phyloP scores from a whole-genome alignment of 805 yeast species.

The Lipomyces yamadae region DNA sequence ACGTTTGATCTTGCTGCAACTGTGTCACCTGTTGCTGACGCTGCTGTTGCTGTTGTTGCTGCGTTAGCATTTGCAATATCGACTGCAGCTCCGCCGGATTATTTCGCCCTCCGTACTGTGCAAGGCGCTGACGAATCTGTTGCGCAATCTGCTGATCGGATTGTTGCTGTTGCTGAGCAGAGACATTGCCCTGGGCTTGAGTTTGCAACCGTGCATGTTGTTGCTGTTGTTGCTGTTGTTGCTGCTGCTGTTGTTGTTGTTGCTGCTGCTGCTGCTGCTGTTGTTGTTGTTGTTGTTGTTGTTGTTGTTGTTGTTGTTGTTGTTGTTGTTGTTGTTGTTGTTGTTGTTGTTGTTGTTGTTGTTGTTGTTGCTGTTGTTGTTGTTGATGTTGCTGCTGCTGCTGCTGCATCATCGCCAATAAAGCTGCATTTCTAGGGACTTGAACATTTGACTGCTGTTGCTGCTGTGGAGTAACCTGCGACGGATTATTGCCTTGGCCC shows the following conservation, averaged over 20 bases:
- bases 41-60: conserved; percentile 26
- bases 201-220: conserved; percentile 13
- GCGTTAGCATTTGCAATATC: conserved; percentile 20
- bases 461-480: background rate
- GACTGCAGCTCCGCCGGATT: conserved; percentile 30
- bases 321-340: background rate
- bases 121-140: conserved; percentile 13
- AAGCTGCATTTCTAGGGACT: conserved; percentile 13
- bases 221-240: conserved; percentile 17
- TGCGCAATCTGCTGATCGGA: conserved; percentile 12
- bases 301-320: conserved; percentile 20
- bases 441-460: conserved; percentile 9
- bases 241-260: too few relatives aligned
- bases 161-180: conserved; percentile 20
- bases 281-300: background rate
- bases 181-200: conserved; percentile 9
- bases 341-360: conserved; percentile 17
- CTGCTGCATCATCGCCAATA: conserved; percentile 15
- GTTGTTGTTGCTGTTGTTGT: background rate
- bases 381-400: conserved; percentile 7
- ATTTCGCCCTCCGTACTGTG: conserved; percentile 15
- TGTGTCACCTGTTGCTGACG: conserved; percentile 29
- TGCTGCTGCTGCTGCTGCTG: conserved; percentile 13
- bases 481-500: background rate
- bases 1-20: conserved; percentile 11